A percentile compares a stretch with the other conserved stretches of the same genome.
Conservation (phyloP, 2,329 filamentous ascomycete genomes). For the Venturia asperata region DNA sequence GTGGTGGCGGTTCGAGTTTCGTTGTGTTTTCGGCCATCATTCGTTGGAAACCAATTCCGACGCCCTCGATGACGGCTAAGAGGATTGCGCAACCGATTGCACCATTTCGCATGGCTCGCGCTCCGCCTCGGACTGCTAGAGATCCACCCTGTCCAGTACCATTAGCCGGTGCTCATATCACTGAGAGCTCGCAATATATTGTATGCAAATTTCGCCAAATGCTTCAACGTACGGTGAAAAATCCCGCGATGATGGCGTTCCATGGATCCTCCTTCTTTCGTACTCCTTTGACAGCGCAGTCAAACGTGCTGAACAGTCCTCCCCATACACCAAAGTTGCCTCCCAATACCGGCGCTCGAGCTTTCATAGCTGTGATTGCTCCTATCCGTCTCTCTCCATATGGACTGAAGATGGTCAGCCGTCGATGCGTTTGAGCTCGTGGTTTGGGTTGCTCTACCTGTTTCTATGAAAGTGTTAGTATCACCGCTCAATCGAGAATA, state of each 20-base stretch:
- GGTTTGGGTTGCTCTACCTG: constrained; percentile 20
- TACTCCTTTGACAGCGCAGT: constrained; percentile 86
- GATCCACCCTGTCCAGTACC: constrained; percentile 49
- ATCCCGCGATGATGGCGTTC: constrained; percentile 95
- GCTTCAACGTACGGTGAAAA: constrained; percentile 64
- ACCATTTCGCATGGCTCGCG: constrained; percentile 85
- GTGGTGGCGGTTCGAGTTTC: constrained; percentile 55
- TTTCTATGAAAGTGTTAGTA: constrained; percentile 28
- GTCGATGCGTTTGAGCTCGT: constrained; percentile 17
- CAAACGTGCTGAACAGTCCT: constrained; percentile 89
- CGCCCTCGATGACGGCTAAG: constrained; percentile 92
- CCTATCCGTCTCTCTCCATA: constrained; percentile 94
- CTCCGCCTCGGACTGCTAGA: constrained; percentile 83
- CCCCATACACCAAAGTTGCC: constrained; percentile 99
- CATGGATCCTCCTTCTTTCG: constrained; percentile 96
- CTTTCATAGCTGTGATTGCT: constrained; percentile 92
- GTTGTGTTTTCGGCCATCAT: constrained; percentile 88
- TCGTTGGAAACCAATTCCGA: constrained; percentile 90
- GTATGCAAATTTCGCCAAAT: no score
- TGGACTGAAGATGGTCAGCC: constrained; percentile 34
- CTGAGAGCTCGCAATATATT: neutral
- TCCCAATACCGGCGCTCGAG: constrained; percentile 87
- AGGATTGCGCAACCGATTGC: constrained; percentile 94
- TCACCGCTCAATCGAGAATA: neutral
- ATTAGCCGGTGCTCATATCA: neutral